phyloP scores from a whole-genome alignment of 1,139 yeast genomes.

The Saccharomyces hybrid region DNA sequence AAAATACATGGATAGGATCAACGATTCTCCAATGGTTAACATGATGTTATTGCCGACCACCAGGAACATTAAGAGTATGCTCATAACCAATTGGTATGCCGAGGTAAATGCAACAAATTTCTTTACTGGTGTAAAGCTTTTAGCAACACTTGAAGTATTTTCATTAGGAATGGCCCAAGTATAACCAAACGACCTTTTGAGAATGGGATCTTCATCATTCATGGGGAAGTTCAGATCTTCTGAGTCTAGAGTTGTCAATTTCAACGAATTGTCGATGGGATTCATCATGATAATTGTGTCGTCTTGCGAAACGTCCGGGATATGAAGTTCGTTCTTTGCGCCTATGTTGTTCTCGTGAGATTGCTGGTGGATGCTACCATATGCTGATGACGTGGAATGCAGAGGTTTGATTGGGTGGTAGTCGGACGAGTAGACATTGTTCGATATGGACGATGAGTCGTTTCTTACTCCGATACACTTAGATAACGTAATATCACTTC shows the following conservation, averaged over 20 bases:
- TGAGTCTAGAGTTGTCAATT: slow-evolving; percentile 2
- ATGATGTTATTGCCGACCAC: slow-evolving; percentile 19
- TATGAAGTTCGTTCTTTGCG: neutral
- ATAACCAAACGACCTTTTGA: slow-evolving; percentile 2
- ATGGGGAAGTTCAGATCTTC: neutral
- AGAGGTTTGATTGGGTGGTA: neutral
- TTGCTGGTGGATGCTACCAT: neutral
- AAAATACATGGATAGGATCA: slow-evolving; percentile 30
- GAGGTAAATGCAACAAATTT: neutral
- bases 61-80: slow-evolving; percentile 5
- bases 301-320: neutral
- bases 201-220: slow-evolving; percentile 2
- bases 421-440: slow-evolving; percentile 26
- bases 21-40: slow-evolving; percentile 25
- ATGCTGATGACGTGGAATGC: neutral
- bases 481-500: slow-evolving; percentile 26
- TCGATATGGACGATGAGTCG: slow-evolving; percentile 26
- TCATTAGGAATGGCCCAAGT: slow-evolving; percentile 3
- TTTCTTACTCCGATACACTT: slow-evolving; percentile 28
- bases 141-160: neutral
- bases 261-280: slow-evolving; percentile 7
- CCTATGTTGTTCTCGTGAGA: neutral
- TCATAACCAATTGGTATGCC: neutral
- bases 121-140: neutral
- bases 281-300: slow-evolving; percentile 5